Conservation (phyloP, 2,329 filamentous ascomycete genomes). For the Ophiocordyceps unilateralis region DNA sequence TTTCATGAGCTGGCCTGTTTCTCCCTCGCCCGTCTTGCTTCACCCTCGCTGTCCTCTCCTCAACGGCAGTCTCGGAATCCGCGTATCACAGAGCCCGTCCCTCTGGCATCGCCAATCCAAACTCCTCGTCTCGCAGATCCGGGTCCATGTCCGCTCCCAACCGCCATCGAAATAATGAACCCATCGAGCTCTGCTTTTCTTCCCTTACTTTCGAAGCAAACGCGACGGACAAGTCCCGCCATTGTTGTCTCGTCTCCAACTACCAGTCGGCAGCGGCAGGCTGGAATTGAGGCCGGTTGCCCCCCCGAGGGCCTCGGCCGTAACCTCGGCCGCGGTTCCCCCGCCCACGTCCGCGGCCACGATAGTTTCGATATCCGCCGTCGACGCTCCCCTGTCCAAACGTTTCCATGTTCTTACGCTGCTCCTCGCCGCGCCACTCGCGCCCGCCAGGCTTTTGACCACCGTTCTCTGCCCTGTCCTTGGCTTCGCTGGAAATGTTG, state of each 20-base stretch:
- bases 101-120: conserved; percentile 7
- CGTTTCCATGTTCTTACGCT: conserved; percentile 91
- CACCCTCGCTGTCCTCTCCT: not conserved
- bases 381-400: conserved; percentile 96
- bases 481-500: conserved; percentile 89
- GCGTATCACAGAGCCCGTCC: conserved; percentile 2
- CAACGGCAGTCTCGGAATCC: not conserved
- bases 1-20: too few relatives aligned
- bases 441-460: conserved; percentile 56
- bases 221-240: not conserved
- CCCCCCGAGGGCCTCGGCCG: conserved; percentile 23
- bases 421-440: conserved; percentile 83
- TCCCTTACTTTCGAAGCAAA: not conserved
- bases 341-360: conserved; percentile 62
- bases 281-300: conserved; percentile 16
- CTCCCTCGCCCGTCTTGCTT: not conserved
- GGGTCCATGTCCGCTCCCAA: conserved; percentile 2
- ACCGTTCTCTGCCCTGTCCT: conserved; percentile 63
- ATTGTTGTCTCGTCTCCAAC: conserved; percentile 13
- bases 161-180: not conserved
- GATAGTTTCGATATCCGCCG: conserved; percentile 57
- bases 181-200: not conserved
- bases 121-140: conserved; percentile 6
- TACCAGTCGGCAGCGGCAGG: conserved; percentile 11
- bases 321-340: conserved; percentile 30